phyloP scores from a whole-genome alignment of 116 monocot species.

The Papilionanthe hybrid region DNA sequence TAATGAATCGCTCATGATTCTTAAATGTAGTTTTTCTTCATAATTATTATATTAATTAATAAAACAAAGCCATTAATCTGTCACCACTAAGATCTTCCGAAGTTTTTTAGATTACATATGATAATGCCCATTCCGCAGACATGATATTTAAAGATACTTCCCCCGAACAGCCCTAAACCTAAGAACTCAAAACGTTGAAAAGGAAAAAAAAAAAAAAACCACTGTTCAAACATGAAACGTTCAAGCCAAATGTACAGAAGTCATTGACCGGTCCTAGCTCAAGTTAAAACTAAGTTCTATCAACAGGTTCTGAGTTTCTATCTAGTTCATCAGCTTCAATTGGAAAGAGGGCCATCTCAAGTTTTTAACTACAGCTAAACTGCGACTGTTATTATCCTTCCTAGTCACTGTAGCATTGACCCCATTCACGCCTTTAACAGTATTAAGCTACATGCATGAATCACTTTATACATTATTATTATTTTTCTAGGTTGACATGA shows the following conservation, averaged over 20 bases:
- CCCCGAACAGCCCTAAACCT: background rate
- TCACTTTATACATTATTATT: background rate
- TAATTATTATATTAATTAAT: too few relatives aligned
- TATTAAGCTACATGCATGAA: background rate
- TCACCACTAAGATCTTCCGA: background rate
- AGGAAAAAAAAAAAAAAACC: background rate
- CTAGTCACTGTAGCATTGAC: background rate
- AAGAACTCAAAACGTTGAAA: background rate
- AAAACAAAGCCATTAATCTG: background rate
- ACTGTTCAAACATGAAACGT: background rate
- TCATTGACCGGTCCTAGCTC: background rate
- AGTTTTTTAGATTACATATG: too few relatives aligned
- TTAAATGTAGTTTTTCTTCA: too few relatives aligned
- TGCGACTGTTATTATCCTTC: background rate
- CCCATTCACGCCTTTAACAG: background rate
- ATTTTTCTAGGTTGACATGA: constrained; percentile 2
- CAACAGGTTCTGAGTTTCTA: background rate
- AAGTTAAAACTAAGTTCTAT: background rate
- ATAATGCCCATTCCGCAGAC: too few relatives aligned
- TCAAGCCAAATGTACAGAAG: constrained; percentile 1
- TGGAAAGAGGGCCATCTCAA: background rate
- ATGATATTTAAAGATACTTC: too few relatives aligned
- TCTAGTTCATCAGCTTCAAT: background rate
- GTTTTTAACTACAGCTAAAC: background rate
- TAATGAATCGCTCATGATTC: too few relatives aligned